Evolutionary conservation across 2,329 filamentous ascomycete genomes (phyloP).

Genomic region (Capronia americana): DNA sequence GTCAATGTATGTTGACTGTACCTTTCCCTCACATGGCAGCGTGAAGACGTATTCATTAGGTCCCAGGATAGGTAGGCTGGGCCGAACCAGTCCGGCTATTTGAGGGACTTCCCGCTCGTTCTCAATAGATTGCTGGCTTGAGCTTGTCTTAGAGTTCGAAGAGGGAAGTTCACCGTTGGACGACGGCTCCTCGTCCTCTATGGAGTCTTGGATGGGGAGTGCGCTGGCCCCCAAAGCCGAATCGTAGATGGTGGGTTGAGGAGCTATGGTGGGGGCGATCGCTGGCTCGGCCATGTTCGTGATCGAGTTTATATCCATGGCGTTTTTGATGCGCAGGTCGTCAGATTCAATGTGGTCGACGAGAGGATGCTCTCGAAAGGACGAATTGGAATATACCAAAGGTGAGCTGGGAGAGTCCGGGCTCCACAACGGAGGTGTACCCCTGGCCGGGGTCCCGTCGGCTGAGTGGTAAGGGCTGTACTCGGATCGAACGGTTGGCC

Average conservation of each 20-base stretch:
- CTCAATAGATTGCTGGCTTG: conserved; percentile 40
- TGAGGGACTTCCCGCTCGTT: conserved; percentile 36
- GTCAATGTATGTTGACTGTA: conserved; percentile 39
- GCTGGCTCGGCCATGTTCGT: not conserved
- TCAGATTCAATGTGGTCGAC: not conserved
- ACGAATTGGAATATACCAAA: not conserved
- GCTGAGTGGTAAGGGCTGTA: conserved; percentile 5
- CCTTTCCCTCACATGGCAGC: conserved; percentile 39
- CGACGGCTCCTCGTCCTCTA: conserved; percentile 37
- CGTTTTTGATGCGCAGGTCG: not conserved
- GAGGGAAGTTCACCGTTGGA: conserved; percentile 31
- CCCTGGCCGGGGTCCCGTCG: not conserved
- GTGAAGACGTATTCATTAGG: conserved; percentile 37
- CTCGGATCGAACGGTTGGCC: not conserved
- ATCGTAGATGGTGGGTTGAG: conserved; percentile 23
- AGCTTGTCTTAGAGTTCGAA: conserved; percentile 36
- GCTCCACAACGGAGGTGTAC: not conserved
- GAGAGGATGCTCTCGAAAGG: not conserved
- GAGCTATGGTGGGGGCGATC: not conserved
- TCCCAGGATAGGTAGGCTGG: conserved; percentile 36
- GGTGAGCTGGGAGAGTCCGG: not conserved
- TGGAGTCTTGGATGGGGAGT: conserved; percentile 39
- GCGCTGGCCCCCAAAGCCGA: conserved; percentile 23
- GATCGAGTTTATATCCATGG: conserved; percentile 12
- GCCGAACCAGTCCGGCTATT: conserved; percentile 34